Conservation (phyloP, 495 filamentous ascomycete genomes). For the Daldinia bambusicola region DNA sequence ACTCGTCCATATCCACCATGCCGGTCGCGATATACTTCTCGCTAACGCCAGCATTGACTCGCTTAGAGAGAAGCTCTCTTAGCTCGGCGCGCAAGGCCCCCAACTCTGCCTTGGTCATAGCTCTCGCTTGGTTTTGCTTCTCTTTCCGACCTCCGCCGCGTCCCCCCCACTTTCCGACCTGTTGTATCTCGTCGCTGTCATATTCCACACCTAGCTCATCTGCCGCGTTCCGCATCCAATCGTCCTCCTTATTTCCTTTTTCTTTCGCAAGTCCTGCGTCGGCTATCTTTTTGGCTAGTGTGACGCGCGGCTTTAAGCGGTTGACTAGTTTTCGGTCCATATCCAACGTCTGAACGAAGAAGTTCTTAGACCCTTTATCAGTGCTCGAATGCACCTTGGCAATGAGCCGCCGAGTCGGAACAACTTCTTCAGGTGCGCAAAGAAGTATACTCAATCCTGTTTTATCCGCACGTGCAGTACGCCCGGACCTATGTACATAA, state of each 20-base stretch:
- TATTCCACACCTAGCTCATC: slow-evolving; percentile 95
- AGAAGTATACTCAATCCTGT: slow-evolving; percentile 84
- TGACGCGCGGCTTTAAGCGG: slow-evolving; percentile 76
- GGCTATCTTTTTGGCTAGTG: slow-evolving; percentile 82
- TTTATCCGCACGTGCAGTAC: slow-evolving; percentile 85
- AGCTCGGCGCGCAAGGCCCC: slow-evolving; percentile 69
- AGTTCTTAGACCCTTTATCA: slow-evolving; percentile 51
- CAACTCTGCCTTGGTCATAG: slow-evolving; percentile 76
- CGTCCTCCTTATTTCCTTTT: slow-evolving; percentile 81
- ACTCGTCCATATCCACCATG: slow-evolving; percentile 80
- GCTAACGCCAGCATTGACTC: slow-evolving; percentile 91
- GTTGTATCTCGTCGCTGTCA: slow-evolving; percentile 84
- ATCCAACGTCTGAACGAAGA: slow-evolving; percentile 79
- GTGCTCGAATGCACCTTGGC: slow-evolving; percentile 80
- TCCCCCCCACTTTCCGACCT: slow-evolving; percentile 67
- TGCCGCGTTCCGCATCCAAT: slow-evolving; percentile 84
- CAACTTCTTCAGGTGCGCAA: slow-evolving; percentile 90
- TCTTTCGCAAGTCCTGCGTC: slow-evolving; percentile 87
- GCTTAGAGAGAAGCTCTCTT: slow-evolving; percentile 71
- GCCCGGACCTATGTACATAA: slow-evolving; percentile 95
- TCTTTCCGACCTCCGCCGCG: slow-evolving; percentile 75
- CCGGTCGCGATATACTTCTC: slow-evolving; percentile 87
- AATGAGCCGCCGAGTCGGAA: slow-evolving; percentile 81
- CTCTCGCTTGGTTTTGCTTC: slow-evolving; percentile 75
- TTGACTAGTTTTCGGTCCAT: slow-evolving; percentile 82